Conservation (phyloP, 202 grass and related monocot species). For the Miscanthus sacchariflorus region DNA sequence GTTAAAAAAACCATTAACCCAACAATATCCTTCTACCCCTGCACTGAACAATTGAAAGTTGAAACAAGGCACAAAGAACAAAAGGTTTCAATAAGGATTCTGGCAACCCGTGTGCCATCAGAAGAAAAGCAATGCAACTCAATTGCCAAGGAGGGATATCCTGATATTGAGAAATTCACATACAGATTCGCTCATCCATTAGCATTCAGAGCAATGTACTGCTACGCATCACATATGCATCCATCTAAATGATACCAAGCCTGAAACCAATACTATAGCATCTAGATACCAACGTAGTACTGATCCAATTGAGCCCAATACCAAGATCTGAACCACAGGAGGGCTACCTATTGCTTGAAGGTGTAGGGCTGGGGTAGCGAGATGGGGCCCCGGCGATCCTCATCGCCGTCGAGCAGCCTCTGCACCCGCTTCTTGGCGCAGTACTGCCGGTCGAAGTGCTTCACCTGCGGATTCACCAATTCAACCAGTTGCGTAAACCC, state of each 20-base stretch:
- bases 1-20: not conserved
- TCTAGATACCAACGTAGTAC: not conserved
- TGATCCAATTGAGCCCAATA: slow-evolving; percentile 27
- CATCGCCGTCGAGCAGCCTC: slow-evolving; percentile 78
- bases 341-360: slow-evolving; percentile 73
- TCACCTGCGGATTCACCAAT: slow-evolving; percentile 61
- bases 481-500: not conserved
- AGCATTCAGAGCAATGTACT: slow-evolving; percentile 29
- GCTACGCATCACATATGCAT: slow-evolving; percentile 42
- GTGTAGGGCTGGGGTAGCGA: slow-evolving; percentile 92
- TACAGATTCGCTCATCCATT: slow-evolving; percentile 30
- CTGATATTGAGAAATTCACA: slow-evolving; percentile 8
- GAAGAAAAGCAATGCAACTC: slow-evolving; percentile 13
- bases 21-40: not conserved
- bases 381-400: slow-evolving; percentile 72
- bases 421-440: slow-evolving; percentile 83
- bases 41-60: not conserved
- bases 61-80: not conserved
- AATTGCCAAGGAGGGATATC: not conserved
- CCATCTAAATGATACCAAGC: slow-evolving; percentile 2
- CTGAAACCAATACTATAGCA: slow-evolving; percentile 22
- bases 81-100: not conserved
- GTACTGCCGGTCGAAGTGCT: slow-evolving; percentile 89
- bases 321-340: slow-evolving; percentile 37
- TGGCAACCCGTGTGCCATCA: not conserved